Conservation (phyloP, 2,329 filamentous ascomycete species). For the Cordyceps cicadae region DNA sequence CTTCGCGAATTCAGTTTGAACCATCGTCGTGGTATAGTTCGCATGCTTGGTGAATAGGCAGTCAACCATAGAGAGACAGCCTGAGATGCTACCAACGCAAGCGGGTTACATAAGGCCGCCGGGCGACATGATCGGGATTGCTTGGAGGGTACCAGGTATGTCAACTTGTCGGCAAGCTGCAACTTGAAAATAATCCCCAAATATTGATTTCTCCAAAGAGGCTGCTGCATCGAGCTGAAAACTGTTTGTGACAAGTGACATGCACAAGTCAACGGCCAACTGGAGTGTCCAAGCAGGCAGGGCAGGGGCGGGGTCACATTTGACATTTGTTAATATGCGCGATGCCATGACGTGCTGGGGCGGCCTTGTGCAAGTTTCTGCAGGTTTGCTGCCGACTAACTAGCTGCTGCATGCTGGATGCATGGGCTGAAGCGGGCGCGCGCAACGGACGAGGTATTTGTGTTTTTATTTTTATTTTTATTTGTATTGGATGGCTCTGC, state of each 20-base stretch:
- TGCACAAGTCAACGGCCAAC: not conserved
- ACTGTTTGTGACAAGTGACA: not conserved
- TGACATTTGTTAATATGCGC: not conserved
- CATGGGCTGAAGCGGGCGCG: slow-evolving; percentile 5
- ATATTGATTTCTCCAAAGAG: slow-evolving; percentile 2
- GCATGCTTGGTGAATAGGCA: too few relatives aligned
- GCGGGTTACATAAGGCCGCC: not conserved
- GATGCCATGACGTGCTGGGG: slow-evolving; percentile 2
- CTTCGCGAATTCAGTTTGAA: too few relatives aligned
- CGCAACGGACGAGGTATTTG: not conserved
- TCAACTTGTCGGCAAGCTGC: not conserved
- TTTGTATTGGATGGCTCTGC: not conserved
- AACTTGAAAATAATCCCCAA: not conserved
- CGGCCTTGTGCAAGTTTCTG: not conserved
- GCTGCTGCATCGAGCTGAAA: slow-evolving; percentile 1
- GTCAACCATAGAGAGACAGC: too few relatives aligned
- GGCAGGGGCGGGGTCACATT: not conserved
- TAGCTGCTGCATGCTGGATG: not conserved
- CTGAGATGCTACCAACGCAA: not conserved
- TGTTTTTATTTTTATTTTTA: too few relatives aligned
- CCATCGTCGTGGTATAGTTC: too few relatives aligned
- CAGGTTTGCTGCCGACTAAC: not conserved
- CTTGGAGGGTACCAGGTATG: not conserved
- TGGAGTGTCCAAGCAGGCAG: not conserved
- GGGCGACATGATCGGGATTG: not conserved